Percentiles rank a stretch among this genome's conserved stretches.
These are phyloP conservation scores for Solanum virginianum DNA, from an alignment of 257 asterid species.

Conservation along the genomic window DNA sequence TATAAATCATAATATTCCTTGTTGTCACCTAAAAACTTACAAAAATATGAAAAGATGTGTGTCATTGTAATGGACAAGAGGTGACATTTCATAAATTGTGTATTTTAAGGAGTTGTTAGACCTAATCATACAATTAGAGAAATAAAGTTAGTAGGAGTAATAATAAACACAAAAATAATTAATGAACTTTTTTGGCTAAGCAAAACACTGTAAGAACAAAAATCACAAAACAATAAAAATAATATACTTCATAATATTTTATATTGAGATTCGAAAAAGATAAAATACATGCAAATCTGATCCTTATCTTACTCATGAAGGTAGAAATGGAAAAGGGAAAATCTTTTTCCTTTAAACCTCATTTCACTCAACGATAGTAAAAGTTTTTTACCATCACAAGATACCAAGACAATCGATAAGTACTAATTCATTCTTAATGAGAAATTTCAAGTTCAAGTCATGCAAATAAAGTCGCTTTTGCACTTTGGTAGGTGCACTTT, in stretches of 20 bases:
- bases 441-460: fast-evolving
- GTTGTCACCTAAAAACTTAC: neutral
- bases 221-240: neutral
- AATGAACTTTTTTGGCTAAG: neutral
- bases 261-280: fast-evolving
- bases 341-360: neutral
- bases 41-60: neutral
- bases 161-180: neutral
- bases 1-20: neutral
- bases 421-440: neutral
- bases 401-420: neutral
- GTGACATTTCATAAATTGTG: neutral
- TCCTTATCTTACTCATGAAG: neutral
- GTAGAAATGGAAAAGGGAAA: too few species aligned
- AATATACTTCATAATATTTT: neutral
- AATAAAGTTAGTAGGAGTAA: neutral
- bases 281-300: neutral
- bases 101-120: neutral
- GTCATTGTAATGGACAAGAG: neutral
- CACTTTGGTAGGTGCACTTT: neutral
- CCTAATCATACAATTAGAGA: neutral
- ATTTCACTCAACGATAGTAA: neutral
- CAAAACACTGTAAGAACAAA: neutral
- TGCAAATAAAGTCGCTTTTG: neutral
- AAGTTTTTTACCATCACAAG: neutral